Conservation (phyloP, 352 stramenopile genomes). For the Chrysophaeum taylorii region DNA sequence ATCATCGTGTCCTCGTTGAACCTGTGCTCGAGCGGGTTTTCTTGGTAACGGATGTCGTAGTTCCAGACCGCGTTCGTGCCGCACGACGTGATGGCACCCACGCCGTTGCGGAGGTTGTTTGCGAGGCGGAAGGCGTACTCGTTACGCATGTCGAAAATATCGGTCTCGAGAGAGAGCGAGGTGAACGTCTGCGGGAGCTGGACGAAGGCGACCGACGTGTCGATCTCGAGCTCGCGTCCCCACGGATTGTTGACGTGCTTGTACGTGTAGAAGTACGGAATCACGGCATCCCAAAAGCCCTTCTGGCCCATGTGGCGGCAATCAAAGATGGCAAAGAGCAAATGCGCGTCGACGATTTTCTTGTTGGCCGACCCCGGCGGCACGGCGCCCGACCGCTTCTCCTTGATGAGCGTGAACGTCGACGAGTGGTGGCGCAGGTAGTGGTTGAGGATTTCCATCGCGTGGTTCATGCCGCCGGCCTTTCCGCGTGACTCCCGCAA, state of each 20-base stretch:
- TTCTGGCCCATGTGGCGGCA: slow-evolving; percentile 6
- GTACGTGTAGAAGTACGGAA: slow-evolving; percentile 5
- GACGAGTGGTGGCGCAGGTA: slow-evolving; percentile 5
- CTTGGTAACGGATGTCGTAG: neutral
- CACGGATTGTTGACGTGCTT: slow-evolving; percentile 8
- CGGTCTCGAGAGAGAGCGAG: neutral
- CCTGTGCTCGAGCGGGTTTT: neutral
- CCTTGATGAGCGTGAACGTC: neutral
- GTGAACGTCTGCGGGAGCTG: slow-evolving; percentile 12
- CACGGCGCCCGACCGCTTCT: neutral
- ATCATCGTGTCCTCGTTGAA: slow-evolving; percentile 16
- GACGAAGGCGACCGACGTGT: slow-evolving; percentile 1
- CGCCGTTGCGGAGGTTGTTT: slow-evolving; percentile 1
- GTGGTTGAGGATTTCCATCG: neutral
- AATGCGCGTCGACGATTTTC: neutral
- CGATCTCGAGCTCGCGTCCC: neutral
- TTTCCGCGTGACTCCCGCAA: slow-evolving; percentile 5
- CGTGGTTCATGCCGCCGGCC: slow-evolving; percentile 13
- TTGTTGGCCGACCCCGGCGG: neutral
- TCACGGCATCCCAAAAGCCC: slow-evolving; percentile 6
- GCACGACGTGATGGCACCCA: slow-evolving; percentile 8
- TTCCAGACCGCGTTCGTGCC: slow-evolving; percentile 14
- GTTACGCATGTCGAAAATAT: slow-evolving; percentile 14
- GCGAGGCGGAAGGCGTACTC: slow-evolving; percentile 7
- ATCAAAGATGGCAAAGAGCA: slow-evolving; percentile 13